Percentiles rank a stretch among this genome's conserved stretches.
These are phyloP conservation scores for Melastoma candidum DNA, from an alignment of 441 rosid genomes.

Conservation along the genomic window DNA sequence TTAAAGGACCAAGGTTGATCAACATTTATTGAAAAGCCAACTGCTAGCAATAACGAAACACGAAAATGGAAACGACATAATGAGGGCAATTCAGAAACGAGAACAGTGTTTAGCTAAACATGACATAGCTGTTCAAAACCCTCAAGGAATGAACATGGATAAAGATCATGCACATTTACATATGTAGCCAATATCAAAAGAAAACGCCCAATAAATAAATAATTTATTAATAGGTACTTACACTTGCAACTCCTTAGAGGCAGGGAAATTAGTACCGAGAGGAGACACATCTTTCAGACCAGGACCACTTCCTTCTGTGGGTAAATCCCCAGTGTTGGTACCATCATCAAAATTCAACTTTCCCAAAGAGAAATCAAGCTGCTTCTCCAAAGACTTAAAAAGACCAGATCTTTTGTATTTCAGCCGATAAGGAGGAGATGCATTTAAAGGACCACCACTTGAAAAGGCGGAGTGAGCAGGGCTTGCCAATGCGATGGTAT, in stretches of 20 bases:
- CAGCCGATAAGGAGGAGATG: constrained; percentile 84
- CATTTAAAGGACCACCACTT: constrained; percentile 43
- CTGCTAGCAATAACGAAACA: too few species aligned
- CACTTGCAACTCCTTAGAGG: constrained; percentile 20
- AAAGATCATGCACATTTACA: too few species aligned
- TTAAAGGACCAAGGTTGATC: too few species aligned
- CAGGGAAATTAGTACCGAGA: constrained; percentile 22
- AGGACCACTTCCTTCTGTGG: constrained; percentile 27
- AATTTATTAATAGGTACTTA: not conserved
- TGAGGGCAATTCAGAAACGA: too few species aligned
- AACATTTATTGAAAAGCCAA: too few species aligned
- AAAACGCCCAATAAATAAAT: too few species aligned
- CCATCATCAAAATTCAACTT: constrained; percentile 29
- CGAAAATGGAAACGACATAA: too few species aligned
- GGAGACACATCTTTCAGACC: constrained; percentile 27
- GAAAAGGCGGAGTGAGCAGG: constrained; percentile 22
- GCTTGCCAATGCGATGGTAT: constrained; percentile 27
- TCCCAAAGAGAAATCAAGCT: constrained; percentile 65
- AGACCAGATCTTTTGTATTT: constrained; percentile 75
- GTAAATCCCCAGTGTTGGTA: constrained; percentile 27
- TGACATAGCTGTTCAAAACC: too few species aligned
- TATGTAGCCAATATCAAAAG: too few species aligned
- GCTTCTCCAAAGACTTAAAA: constrained; percentile 78
- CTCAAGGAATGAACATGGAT: too few species aligned
- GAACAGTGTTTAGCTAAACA: too few species aligned